Base-by-base conservation (phyloP, 2,329 filamentous ascomycete species). In the Didymella segeticola region DNA sequence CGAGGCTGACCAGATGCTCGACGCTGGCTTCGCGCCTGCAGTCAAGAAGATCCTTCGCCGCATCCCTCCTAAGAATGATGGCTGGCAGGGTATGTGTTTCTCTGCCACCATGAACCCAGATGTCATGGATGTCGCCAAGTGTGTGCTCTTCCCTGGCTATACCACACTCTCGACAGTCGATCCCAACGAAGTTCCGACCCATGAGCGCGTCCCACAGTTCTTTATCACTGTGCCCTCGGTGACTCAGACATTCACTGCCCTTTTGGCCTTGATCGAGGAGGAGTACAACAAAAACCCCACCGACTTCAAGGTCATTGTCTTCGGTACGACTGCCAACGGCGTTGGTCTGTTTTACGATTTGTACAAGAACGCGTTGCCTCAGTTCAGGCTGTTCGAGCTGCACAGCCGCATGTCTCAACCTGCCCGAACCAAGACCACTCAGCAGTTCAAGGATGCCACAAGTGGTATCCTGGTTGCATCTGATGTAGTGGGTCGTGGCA, bases 401-500 rank as follows among this genome's bases (percentile, higher is more conserved):
- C 78, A 80, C 43, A 77, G 75, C 33, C 75, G 78, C 47, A 76
- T 80, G 57, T 72, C 63, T 5, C 78, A 80, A 53, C 70, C 66
- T 22, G 63, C 66, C 19, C 72, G 78, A 22, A 80, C 77, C 4
- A 67, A 71, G 11, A 79, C 77, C 2, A 79, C 78, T 1, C 67
- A 76, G 27, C 71, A 77, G 31, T 81, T 77, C 73, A 79, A 77
- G 54, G 70, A 78, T 50, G 69, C 78, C 15, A 64, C 73, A 1
- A 72, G 75, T 14, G 82, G 81, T 22, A 78, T 84, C 46, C 69
- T 83, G 59, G 80, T 84, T 48, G 81, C 82, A 19, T 80, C 79
- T 62, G 72, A 75, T 50, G 72, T 75, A 4, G 77, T 80, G 10
- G 79, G 79, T 9, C 75, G 79, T 45, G 79, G 79, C 23, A 80